These are phyloP conservation scores for Kwoniella pini DNA, from an alignment of 768 basidiomycete species.

Conservation along the genomic window DNA sequence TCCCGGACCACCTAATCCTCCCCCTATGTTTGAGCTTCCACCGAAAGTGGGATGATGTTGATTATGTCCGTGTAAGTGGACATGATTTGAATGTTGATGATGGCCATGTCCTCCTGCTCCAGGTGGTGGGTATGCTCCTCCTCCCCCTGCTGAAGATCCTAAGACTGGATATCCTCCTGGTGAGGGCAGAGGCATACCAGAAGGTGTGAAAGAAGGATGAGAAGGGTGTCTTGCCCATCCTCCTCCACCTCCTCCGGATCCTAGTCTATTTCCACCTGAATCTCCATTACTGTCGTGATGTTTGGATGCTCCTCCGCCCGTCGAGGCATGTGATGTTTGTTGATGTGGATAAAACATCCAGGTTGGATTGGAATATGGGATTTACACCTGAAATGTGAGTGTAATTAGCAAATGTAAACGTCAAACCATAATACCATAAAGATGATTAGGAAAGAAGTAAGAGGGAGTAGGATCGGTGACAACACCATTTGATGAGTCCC, in stretches of 20 bases:
- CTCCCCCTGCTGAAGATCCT: conserved; percentile 19
- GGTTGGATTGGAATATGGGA: not conserved
- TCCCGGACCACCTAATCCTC: conserved; percentile 7
- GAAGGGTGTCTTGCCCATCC: conserved; percentile 28
- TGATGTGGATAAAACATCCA: conserved; percentile 40
- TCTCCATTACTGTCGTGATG: conserved; percentile 34
- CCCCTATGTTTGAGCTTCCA: conserved; percentile 1
- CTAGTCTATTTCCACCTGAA: conserved; percentile 12
- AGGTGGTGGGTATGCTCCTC: conserved; percentile 11
- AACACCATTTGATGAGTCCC: no score
- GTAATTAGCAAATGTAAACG: not conserved
- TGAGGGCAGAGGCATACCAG: conserved; percentile 25
- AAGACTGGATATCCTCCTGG: conserved; percentile 22
- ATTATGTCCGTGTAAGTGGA: conserved; percentile 25
- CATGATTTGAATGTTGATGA: conserved; percentile 19
- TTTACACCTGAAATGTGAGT: not conserved
- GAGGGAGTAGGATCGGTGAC: no score
- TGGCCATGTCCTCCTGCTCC: conserved; percentile 25
- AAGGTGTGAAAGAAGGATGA: conserved; percentile 24
- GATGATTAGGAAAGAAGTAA: not conserved
- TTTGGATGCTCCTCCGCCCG: conserved; percentile 28
- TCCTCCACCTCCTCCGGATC: conserved; percentile 24
- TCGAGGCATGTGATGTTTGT: conserved; percentile 22
- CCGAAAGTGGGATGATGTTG: conserved; percentile 38
- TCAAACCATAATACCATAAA: not conserved